These are phyloP conservation scores for Nadsonia commutata DNA, from an alignment of 1,139 yeast genomes.

Conservation along the genomic window DNA sequence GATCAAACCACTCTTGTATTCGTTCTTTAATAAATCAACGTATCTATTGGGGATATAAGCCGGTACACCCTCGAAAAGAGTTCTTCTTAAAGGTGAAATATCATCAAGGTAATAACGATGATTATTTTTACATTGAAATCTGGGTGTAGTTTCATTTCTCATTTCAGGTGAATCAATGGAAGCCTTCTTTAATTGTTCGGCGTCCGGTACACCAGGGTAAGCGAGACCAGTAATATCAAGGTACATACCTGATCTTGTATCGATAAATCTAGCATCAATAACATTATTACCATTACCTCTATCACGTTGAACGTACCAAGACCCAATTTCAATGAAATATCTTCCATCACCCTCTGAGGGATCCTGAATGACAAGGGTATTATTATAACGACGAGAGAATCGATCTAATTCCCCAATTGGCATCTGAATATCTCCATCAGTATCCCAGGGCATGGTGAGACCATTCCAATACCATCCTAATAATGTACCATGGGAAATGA, in stretches of 20 bases:
- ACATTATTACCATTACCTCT: conserved; percentile 42
- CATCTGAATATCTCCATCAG: conserved; percentile 57
- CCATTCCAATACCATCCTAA: conserved; percentile 63
- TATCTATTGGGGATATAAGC: conserved; percentile 40
- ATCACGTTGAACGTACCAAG: conserved; percentile 22
- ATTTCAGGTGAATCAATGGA: not conserved
- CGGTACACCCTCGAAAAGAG: conserved; percentile 43
- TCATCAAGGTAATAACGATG: conserved; percentile 37
- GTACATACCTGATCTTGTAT: conserved; percentile 59
- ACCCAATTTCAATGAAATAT: conserved; percentile 33
- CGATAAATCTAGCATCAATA: conserved; percentile 74
- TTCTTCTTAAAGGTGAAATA: conserved; percentile 38
- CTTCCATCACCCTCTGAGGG: conserved; percentile 48
- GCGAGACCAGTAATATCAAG: conserved; percentile 38
- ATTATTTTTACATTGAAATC: conserved; percentile 27
- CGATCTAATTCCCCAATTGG: conserved; percentile 44
- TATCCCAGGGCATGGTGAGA: conserved; percentile 55
- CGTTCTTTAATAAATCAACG: conserved; percentile 26
- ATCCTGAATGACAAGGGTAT: conserved; percentile 36
- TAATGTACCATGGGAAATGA: conserved; percentile 58
- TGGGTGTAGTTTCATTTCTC: not conserved
- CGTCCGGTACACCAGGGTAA: conserved; percentile 16
- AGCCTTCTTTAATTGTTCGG: not conserved
- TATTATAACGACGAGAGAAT: conserved; percentile 36
- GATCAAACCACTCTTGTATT: conserved; percentile 14